Evolutionary conservation across 352 stramenopile genomes (phyloP).

Genomic region (Peronosclerospora sorghi): DNA sequence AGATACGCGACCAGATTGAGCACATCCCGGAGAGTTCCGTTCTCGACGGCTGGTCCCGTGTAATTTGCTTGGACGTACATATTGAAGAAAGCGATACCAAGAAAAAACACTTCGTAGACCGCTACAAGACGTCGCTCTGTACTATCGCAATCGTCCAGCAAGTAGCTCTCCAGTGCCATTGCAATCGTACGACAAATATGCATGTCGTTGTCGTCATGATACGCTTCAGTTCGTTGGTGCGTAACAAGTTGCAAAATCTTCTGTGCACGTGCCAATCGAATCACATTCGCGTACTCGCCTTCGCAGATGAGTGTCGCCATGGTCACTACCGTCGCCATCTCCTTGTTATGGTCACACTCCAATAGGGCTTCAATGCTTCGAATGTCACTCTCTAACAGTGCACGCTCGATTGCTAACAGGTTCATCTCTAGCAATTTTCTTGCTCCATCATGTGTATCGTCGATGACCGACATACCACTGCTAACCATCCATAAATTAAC

Average conservation of each 20-base stretch:
- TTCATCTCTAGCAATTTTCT: slow-evolving; percentile 24
- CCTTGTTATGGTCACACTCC: slow-evolving; percentile 9
- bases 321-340: slow-evolving; percentile 17
- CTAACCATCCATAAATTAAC: too few relatives aligned
- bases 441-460: slow-evolving; percentile 23
- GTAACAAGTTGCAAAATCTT: slow-evolving; percentile 17
- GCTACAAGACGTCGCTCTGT: slow-evolving; percentile 23
- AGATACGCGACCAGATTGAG: slow-evolving; percentile 23
- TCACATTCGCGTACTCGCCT: slow-evolving; percentile 45
- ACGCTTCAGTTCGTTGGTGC: slow-evolving; percentile 7
- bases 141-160: slow-evolving; percentile 22
- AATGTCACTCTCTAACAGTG: slow-evolving; percentile 41
- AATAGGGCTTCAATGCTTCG: slow-evolving; percentile 11
- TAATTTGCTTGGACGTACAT: slow-evolving; percentile 80
- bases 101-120: slow-evolving; percentile 48
- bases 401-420: slow-evolving; percentile 38
- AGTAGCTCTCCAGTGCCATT: slow-evolving; percentile 27
- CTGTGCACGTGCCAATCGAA: slow-evolving; percentile 30
- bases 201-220: slow-evolving; percentile 12
- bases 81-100: slow-evolving; percentile 52
- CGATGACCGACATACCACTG: slow-evolving; percentile 27
- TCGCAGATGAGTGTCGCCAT: slow-evolving; percentile 51
- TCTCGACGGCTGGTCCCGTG: slow-evolving; percentile 62
- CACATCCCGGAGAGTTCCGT: slow-evolving; percentile 35
- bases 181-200: slow-evolving; percentile 43